Evolutionary conservation across 208 protist genomes (phyloP).

Genomic region (Leishmania arabica): DNA sequence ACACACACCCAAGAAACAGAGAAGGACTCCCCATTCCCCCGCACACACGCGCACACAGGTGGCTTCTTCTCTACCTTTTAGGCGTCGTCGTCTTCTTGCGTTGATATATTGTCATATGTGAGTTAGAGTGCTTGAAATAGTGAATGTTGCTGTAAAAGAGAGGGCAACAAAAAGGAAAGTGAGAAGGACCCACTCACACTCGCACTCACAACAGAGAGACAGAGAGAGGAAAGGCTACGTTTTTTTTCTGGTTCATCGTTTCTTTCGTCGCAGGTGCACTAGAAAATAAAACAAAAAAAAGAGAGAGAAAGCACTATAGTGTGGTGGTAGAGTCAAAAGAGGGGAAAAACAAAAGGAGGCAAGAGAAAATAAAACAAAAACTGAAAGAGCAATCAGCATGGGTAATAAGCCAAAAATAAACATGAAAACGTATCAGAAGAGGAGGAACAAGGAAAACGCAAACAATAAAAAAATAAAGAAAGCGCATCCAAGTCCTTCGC

Average conservation of each 20-base stretch:
- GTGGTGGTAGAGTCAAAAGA: neutral
- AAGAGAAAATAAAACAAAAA: neutral
- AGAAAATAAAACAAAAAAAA: constrained; percentile 13
- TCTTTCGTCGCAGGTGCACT: neutral
- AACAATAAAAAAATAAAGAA: neutral
- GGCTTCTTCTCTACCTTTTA: neutral
- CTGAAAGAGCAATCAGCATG: constrained; percentile 1
- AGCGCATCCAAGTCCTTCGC: neutral
- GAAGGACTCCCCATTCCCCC: too few relatives aligned
- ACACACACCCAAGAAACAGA: neutral
- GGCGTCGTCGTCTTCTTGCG: neutral
- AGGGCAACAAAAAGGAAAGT: constrained; percentile 11
- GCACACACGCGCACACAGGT: neutral
- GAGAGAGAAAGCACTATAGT: constrained; percentile 12
- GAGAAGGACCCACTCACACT: neutral
- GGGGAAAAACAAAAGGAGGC: neutral
- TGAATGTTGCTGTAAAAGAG: neutral
- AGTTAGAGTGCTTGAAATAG: neutral
- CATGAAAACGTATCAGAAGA: constrained; percentile 1
- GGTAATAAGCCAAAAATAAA: constrained; percentile 8
- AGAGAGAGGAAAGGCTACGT: neutral
- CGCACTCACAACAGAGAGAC: neutral
- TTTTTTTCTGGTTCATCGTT: neutral
- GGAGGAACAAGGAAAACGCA: constrained; percentile 11
- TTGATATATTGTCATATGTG: neutral